phyloP scores from a whole-genome alignment of 371 early-diverging fungal genomes.

The Aphelidium insulamus region DNA sequence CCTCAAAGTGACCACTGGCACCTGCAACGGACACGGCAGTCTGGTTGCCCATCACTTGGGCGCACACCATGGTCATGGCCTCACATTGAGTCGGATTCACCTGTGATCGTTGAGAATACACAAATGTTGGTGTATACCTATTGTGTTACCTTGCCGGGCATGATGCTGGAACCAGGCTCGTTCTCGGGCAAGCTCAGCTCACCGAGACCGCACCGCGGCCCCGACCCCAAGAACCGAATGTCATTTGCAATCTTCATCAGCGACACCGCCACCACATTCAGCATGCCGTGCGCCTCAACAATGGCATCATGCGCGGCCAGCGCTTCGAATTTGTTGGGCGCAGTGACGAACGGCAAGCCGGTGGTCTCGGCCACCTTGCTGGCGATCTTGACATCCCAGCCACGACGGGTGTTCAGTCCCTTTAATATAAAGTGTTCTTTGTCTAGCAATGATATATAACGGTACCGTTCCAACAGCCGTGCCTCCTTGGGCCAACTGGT shows the following conservation, averaged over 20 bases:
- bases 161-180: slow-evolving; percentile 93
- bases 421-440: slow-evolving; percentile 1
- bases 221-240: slow-evolving; percentile 79
- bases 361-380: slow-evolving; percentile 50
- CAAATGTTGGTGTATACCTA: slow-evolving; percentile 1
- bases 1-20: slow-evolving; percentile 85
- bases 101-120: slow-evolving; percentile 2
- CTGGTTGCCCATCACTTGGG: slow-evolving; percentile 92
- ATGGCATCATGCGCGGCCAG: slow-evolving; percentile 88
- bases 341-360: slow-evolving; percentile 62
- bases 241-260: slow-evolving; percentile 94
- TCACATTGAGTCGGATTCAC: slow-evolving; percentile 94
- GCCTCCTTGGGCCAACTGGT: slow-evolving; percentile 79
- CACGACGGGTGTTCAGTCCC: slow-evolving; percentile 71
- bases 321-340: slow-evolving; percentile 94
- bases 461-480: slow-evolving; percentile 86
- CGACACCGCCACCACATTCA: slow-evolving; percentile 81
- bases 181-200: slow-evolving; percentile 84
- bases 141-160: slow-evolving; percentile 98
- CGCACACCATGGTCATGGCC: slow-evolving; percentile 93
- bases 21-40: slow-evolving; percentile 72
- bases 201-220: slow-evolving; percentile 89
- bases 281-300: slow-evolving; percentile 77
- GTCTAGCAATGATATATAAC: not conserved
- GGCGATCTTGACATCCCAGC: slow-evolving; percentile 71